phyloP scores from a whole-genome alignment of 441 rosid genomes.

The Bocquillonia castaneifolia region DNA sequence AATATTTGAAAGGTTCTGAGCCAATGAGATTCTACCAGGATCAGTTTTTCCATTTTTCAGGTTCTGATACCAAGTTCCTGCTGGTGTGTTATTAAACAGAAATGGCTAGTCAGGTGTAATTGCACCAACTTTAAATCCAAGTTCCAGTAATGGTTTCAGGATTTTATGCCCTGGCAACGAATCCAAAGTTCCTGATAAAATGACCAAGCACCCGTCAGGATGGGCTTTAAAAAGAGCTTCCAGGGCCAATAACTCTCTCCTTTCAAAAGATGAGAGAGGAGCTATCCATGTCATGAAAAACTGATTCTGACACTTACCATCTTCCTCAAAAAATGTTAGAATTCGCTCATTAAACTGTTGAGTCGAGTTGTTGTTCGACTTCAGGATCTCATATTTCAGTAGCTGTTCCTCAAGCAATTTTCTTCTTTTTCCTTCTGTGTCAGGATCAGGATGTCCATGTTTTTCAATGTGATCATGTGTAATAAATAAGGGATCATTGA shows the following conservation, averaged over 20 bases:
- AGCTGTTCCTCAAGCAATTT: slow-evolving; percentile 47
- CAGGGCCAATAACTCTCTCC: slow-evolving; percentile 45
- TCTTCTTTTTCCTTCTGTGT: slow-evolving; percentile 42
- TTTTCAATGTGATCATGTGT: slow-evolving; percentile 26
- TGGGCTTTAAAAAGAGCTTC: slow-evolving; percentile 60
- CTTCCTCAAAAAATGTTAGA: slow-evolving; percentile 44
- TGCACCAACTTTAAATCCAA: slow-evolving; percentile 43
- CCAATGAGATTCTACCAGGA: slow-evolving; percentile 64
- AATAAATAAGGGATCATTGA: slow-evolving; percentile 12
- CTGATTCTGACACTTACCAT: slow-evolving; percentile 36
- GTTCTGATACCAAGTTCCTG: slow-evolving; percentile 50
- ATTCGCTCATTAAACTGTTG: slow-evolving; percentile 47
- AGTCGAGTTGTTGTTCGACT: slow-evolving; percentile 41
- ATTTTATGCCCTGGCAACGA: slow-evolving; percentile 39
- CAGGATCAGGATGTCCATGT: slow-evolving; percentile 38
- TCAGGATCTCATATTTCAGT: slow-evolving; percentile 40
- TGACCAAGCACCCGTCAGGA: slow-evolving; percentile 48
- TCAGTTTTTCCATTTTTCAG: slow-evolving; percentile 46
- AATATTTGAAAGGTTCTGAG: slow-evolving; percentile 74
- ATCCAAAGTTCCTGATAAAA: slow-evolving; percentile 60
- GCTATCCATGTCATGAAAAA: slow-evolving; percentile 91
- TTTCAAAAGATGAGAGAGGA: slow-evolving; percentile 40
- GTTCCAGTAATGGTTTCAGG: slow-evolving; percentile 42
- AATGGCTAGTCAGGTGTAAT: slow-evolving; percentile 48
- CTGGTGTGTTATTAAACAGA: slow-evolving; percentile 56